phyloP scores from a whole-genome alignment of 768 basidiomycete genomes.

The Termitomyces sp. region DNA sequence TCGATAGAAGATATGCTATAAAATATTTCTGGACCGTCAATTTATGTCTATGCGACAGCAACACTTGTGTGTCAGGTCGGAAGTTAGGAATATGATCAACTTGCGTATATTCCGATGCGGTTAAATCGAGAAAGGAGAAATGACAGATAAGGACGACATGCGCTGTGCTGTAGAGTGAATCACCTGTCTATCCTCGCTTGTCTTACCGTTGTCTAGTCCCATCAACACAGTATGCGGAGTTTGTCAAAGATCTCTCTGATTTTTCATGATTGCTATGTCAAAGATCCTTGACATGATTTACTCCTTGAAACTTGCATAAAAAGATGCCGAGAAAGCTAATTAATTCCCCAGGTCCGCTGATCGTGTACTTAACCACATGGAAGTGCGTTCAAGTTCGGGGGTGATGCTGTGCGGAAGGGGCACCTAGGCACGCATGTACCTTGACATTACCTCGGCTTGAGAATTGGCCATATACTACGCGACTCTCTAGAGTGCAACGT shows the following conservation, averaged over 20 bases:
- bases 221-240: background rate
- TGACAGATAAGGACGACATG: background rate
- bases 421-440: background rate
- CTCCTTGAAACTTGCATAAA: background rate
- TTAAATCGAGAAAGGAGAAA: background rate
- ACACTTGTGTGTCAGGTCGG: background rate
- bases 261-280: background rate
- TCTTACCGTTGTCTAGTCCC: background rate
- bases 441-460: background rate
- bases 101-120: background rate
- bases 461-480: background rate
- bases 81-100: background rate
- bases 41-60: no score
- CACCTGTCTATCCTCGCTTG: background rate
- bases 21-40: slow-evolving; percentile 15
- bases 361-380: background rate
- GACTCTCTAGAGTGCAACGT: background rate
- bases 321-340: background rate
- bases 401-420: no score
- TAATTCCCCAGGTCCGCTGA: background rate
- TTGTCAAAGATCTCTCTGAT: background rate
- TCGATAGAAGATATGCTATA: slow-evolving; percentile 30
- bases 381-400: background rate
- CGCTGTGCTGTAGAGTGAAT: background rate
- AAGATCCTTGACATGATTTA: background rate